Conservation (phyloP, 2,329 filamentous ascomycete species). For the Talaromyces sp. region DNA sequence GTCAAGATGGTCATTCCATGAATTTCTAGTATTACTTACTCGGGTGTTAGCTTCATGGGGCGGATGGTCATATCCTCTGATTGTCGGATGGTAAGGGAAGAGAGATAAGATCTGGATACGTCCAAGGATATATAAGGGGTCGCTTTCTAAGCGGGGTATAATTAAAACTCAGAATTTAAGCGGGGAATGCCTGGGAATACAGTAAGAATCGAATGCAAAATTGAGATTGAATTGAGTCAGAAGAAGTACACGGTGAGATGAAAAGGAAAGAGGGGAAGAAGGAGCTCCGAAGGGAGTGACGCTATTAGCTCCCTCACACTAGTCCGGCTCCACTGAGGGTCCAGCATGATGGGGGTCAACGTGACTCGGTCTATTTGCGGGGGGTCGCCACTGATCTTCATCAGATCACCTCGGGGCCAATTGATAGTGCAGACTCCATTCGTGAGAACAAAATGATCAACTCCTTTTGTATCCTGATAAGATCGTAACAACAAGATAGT, state of each 20-base stretch:
- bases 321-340: background rate
- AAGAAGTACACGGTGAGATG: background rate
- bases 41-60: conserved; percentile 45
- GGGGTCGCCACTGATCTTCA: too few species aligned
- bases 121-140: conserved; percentile 16
- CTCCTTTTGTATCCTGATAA: conserved; percentile 17
- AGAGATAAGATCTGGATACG: conserved; percentile 9
- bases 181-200: too few species aligned
- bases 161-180: too few species aligned
- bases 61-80: conserved; percentile 43
- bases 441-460: too few species aligned
- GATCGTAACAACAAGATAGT: conserved; percentile 4
- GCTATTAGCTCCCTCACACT: too few species aligned
- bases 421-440: too few species aligned
- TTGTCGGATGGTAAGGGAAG: conserved; percentile 10
- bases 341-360: background rate
- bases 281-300: conserved; percentile 2
- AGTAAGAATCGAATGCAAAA: background rate
- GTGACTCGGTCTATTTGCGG: background rate
- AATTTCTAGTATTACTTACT: conserved; percentile 40
- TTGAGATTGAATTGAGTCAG: background rate
- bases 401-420: too few species aligned
- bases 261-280: conserved; percentile 1
- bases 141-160: conserved; percentile 4
- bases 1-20: too few species aligned